phyloP scores from a whole-genome alignment of 345 rosid genomes.

The Murraya koenigii region DNA sequence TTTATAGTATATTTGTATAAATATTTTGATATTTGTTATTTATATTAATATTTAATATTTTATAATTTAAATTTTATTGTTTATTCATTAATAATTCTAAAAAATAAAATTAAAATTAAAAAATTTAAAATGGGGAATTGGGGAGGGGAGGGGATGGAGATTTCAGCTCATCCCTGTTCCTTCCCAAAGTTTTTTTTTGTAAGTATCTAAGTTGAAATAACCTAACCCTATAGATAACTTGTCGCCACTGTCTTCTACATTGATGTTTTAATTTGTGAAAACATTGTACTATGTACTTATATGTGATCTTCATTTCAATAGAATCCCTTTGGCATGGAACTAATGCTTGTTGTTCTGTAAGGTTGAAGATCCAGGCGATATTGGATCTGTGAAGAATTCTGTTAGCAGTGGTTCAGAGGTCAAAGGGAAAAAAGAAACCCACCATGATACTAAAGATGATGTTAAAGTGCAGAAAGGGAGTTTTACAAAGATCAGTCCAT shows the following conservation, averaged over 20 bases:
- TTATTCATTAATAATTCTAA: too few species aligned
- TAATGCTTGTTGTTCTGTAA: constrained; percentile 34
- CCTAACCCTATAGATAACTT: neutral
- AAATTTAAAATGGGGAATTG: too few species aligned
- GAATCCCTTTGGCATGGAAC: constrained; percentile 9
- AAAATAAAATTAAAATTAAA: too few species aligned
- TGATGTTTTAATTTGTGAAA: neutral
- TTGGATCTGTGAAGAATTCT: constrained; percentile 67
- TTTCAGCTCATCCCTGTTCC: too few species aligned
- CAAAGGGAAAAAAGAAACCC: constrained; percentile 43
- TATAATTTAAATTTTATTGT: too few species aligned
- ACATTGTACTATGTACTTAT: neutral
- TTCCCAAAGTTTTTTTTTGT: too few species aligned
- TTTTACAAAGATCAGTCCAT: constrained; percentile 83
- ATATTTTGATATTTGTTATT: too few species aligned
- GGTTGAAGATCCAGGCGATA: constrained; percentile 86
- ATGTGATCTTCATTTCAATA: neutral
- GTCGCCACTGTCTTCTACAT: neutral
- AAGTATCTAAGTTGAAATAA: too few species aligned
- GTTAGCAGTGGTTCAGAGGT: constrained; percentile 35
- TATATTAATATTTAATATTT: too few species aligned
- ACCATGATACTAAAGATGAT: constrained; percentile 42
- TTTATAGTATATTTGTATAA: too few species aligned
- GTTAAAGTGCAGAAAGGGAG: constrained; percentile 32
- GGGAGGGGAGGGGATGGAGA: too few species aligned